Percentiles rank a stretch among this genome's conserved stretches.
Conservation (phyloP, 2,329 filamentous ascomycete species). For the Pseudogymnoascus sp. region DNA sequence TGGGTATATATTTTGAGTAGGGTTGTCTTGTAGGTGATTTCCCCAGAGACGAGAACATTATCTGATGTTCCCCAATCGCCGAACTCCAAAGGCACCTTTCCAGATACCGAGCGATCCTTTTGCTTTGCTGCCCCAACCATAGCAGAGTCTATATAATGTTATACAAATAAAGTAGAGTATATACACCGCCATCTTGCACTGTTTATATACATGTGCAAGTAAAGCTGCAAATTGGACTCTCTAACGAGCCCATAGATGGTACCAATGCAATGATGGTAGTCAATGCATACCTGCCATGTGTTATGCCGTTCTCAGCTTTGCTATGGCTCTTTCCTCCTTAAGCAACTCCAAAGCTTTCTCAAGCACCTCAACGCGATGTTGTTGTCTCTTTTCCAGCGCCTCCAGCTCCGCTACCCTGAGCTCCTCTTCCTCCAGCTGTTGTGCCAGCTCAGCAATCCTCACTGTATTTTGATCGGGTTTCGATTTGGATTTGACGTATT, state of each 20-base stretch:
- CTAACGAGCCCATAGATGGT: not conserved
- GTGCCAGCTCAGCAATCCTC: constrained; percentile 43
- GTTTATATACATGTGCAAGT: not conserved
- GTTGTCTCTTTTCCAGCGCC: constrained; percentile 32
- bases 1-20: constrained; percentile 2
- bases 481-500: constrained; percentile 49
- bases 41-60: not conserved
- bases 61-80: not conserved
- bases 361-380: constrained; percentile 24
- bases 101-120: not conserved
- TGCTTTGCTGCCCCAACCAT: not conserved
- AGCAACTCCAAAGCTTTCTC: constrained; percentile 28
- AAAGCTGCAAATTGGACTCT: not conserved
- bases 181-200: not conserved
- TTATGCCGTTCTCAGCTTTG: constrained; percentile 13
- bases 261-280: too few species aligned
- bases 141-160: constrained; percentile 2
- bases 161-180: constrained; percentile 3
- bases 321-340: constrained; percentile 18
- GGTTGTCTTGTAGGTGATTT: not conserved
- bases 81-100: not conserved
- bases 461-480: constrained; percentile 53
- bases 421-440: constrained; percentile 42
- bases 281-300: not conserved
- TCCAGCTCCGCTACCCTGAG: constrained; percentile 47